Conservation (phyloP, 305 asterid species). For the Caryopteris hybrid region DNA sequence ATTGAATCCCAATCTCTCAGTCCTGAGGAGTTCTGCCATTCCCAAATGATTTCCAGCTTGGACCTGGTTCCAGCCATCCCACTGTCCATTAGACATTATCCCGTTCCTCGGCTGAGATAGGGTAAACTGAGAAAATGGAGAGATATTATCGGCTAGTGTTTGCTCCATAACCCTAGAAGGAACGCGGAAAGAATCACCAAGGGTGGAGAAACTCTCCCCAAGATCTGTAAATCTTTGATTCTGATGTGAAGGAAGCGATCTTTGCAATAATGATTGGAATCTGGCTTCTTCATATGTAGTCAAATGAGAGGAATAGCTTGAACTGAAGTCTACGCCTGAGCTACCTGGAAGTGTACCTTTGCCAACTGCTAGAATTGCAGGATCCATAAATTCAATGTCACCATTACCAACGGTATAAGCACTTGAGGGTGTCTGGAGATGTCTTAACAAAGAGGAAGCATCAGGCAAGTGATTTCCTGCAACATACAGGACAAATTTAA, state of each 20-base stretch:
- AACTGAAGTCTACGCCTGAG: conserved; percentile 53
- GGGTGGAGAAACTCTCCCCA: conserved; percentile 45
- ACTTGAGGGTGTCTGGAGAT: conserved; percentile 47
- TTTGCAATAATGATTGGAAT: conserved; percentile 60
- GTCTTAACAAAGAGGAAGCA: conserved; percentile 43
- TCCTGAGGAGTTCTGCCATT: conserved; percentile 61
- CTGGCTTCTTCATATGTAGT: conserved; percentile 59
- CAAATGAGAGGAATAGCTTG: conserved; percentile 52
- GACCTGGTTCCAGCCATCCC: conserved; percentile 76
- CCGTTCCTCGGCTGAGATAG: conserved; percentile 59
- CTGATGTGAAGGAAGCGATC: conserved; percentile 63
- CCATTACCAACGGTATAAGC: conserved; percentile 46
- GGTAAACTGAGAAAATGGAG: conserved; percentile 57
- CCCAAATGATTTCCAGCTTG: conserved; percentile 57
- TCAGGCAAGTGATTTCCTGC: conserved; percentile 63
- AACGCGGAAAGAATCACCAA: conserved; percentile 53
- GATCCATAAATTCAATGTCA: conserved; percentile 85
- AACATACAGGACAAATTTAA: conserved; percentile 7
- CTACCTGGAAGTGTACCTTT: conserved; percentile 75
- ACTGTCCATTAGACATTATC: conserved; percentile 62
- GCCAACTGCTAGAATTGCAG: conserved; percentile 96
- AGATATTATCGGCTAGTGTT: conserved; percentile 39
- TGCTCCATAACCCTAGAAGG: conserved; percentile 70
- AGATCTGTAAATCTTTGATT: conserved; percentile 54
- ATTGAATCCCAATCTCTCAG: conserved; percentile 66